These are phyloP conservation scores for Pythium rhizo-oryzae DNA, from an alignment of 352 stramenopile species.

Conservation along the genomic window DNA sequence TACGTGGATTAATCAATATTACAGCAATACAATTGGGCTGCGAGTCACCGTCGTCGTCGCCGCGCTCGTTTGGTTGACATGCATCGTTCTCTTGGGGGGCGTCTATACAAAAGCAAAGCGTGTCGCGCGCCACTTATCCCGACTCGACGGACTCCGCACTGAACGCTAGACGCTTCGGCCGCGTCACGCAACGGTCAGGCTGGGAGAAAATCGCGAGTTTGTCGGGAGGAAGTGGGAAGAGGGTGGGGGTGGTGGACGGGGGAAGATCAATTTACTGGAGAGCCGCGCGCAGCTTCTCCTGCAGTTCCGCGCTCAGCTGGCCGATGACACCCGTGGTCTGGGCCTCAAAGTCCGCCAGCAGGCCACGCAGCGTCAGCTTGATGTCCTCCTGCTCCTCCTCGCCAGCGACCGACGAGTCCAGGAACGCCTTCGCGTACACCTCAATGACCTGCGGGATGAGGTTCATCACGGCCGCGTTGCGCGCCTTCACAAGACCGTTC, in stretches of 20 bases:
- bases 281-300: slow-evolving; percentile 48
- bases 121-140: not conserved
- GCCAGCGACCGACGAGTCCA: slow-evolving; percentile 60
- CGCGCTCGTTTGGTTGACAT: slow-evolving; percentile 12
- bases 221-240: not conserved
- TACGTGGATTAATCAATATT: slow-evolving; percentile 28
- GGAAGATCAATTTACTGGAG: slow-evolving; percentile 24
- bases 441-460: slow-evolving; percentile 76
- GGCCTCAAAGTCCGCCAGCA: slow-evolving; percentile 67
- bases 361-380: slow-evolving; percentile 62
- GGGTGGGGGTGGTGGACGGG: not conserved
- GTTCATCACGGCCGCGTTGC: slow-evolving; percentile 79
- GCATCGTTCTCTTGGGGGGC: slow-evolving; percentile 7
- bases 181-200: not conserved
- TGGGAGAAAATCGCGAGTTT: too few species aligned
- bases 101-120: slow-evolving; percentile 19
- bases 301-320: slow-evolving; percentile 72
- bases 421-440: slow-evolving; percentile 80
- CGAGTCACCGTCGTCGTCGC: slow-evolving; percentile 9
- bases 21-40: slow-evolving; percentile 30
- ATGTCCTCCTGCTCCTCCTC: slow-evolving; percentile 79
- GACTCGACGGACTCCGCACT: too few species aligned
- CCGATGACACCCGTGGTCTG: slow-evolving; percentile 83
- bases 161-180: slow-evolving; percentile 8
- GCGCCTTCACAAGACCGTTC: slow-evolving; percentile 90